phyloP scores from a whole-genome alignment of 192 early-diverging fungal genomes.

The Gaertneriomyces semiglobifer region DNA sequence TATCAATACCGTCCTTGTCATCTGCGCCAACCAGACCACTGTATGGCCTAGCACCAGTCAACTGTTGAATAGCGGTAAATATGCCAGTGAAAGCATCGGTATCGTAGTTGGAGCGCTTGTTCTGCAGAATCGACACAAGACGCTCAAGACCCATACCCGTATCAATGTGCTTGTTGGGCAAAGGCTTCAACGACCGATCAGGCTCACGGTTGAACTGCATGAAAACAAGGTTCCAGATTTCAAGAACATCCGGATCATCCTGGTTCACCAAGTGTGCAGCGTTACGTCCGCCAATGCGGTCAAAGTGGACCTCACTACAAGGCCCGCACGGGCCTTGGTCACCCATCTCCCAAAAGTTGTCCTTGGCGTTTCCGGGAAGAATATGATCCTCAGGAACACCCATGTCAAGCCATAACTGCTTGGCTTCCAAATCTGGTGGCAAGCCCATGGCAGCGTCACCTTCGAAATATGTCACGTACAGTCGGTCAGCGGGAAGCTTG shows the following conservation, averaged over 20 bases:
- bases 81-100: constrained; percentile 87
- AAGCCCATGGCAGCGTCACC: constrained; percentile 80
- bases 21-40: constrained; percentile 73
- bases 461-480: constrained; percentile 97
- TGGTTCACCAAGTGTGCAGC: constrained; percentile 85
- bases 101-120: constrained; percentile 96
- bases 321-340: constrained; percentile 97
- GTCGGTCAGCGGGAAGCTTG: constrained; percentile 74
- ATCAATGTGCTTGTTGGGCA: constrained; percentile 97
- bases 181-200: constrained; percentile 76
- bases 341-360: constrained; percentile 99
- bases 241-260: constrained; percentile 96
- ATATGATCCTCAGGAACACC: constrained; percentile 81
- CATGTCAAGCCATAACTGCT: constrained; percentile 84
- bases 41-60: constrained; percentile 84
- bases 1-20: constrained; percentile 92
- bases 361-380: constrained; percentile 83
- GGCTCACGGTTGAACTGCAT: constrained; percentile 98
- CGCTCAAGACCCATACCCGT: constrained; percentile 97
- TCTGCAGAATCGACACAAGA: constrained; percentile 88
- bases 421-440: constrained; percentile 84
- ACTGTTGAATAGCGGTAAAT: constrained; percentile 76
- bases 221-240: constrained; percentile 99
- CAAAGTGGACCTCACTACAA: constrained; percentile 97
- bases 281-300: constrained; percentile 92